Base-by-base conservation (phyloP, 129 eudicot genomes). In the Centaurea solstitialis region DNA sequence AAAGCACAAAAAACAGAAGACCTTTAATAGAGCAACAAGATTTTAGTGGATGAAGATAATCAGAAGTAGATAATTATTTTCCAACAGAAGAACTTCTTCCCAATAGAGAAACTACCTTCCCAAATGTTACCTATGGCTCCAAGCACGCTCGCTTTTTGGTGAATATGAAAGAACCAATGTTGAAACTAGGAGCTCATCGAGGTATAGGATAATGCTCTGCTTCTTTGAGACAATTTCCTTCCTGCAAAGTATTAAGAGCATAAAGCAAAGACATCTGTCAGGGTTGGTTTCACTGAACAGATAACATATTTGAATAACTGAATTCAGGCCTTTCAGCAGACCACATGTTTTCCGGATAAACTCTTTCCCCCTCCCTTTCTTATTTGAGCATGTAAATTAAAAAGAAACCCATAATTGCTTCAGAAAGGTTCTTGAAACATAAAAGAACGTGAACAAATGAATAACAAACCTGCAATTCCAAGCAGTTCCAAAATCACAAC, bases 401-500 rank as follows among this genome's bases (percentile, higher is more conserved):
- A 41, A 43, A n/a, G 12, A 47, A 39, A 39, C 26, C 26, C 43
- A 74, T 43, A 15, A 23, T 18, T 24, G 9, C 23, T n/a, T 24
- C 30, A 74, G 15, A 74, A 74, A 22, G 33, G 67, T 74, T 47
- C 30, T 24, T 43, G 41, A 74, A 71, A 50, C n/a, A 66, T 33
- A 66, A 53, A 23, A 28, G 26, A 9, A 68, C 21, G 24, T 53
- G 65, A 76, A 22, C 5, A 37, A 10, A 65, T 17, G 21, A 18
- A 73, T 75, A 8, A 57, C 39, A 59, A 26, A 91, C 98, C 98
- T 94, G 84, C 84, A 82, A 87, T 92, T 94, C 98, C 98, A 94
- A 38, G 97, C 96, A 17, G 96, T 92, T 76, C 97, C 98, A 85
- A 88, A 92, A 87, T 94, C 98, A 86, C 86, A 84, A 82, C 96